Evolutionary conservation across 2,329 filamentous ascomycete species (phyloP).

Genomic region (Epichloe brachyelytri): DNA sequence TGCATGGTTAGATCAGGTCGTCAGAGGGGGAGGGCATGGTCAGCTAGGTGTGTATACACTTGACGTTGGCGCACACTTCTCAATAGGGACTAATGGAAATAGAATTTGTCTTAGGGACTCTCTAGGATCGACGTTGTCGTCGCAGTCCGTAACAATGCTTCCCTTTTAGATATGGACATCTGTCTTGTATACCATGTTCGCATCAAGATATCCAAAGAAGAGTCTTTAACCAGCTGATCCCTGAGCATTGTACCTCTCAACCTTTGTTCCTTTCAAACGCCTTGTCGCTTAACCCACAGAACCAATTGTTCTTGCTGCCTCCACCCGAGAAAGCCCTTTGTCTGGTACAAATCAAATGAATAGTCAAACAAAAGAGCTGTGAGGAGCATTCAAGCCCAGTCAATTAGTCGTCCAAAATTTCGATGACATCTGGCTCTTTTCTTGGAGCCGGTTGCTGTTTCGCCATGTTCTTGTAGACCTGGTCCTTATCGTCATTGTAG

Average conservation of each 20-base stretch:
- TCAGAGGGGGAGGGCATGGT: too few species aligned
- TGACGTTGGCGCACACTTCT: too few species aligned
- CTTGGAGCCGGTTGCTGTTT: background rate
- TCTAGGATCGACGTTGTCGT: background rate
- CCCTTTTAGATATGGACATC: background rate
- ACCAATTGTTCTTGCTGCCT: background rate
- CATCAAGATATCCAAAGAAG: background rate
- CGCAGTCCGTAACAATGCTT: background rate
- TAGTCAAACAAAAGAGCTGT: background rate
- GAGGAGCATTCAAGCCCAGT: background rate
- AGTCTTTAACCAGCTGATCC: background rate
- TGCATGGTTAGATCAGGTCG: too few species aligned
- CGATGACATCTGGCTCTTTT: slow-evolving; percentile 11
- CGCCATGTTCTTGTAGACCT: background rate
- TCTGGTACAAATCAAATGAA: background rate
- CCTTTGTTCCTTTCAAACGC: background rate
- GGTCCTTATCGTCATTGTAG: slow-evolving; percentile 5
- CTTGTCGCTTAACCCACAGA: background rate
- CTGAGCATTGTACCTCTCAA: too few species aligned
- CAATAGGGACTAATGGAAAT: too few species aligned
- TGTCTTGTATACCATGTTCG: background rate
- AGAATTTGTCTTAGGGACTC: too few species aligned
- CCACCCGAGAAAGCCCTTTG: background rate
- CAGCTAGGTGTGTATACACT: too few species aligned
- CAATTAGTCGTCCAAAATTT: slow-evolving; percentile 16